Base-by-base conservation (phyloP, 768 basidiomycete species). In the Mycena pura region DNA sequence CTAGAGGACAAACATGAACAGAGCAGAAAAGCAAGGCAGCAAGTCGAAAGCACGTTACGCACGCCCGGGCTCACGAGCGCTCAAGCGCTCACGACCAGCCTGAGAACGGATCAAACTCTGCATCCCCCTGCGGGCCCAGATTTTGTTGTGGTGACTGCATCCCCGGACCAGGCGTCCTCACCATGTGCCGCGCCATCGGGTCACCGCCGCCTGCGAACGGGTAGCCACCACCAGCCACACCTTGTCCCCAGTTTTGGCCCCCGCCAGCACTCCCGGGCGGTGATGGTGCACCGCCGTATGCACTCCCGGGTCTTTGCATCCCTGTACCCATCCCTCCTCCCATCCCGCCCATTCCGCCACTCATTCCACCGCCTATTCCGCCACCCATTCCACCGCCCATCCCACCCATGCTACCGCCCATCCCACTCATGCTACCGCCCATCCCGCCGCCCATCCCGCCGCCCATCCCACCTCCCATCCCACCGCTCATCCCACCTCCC, bases 31-130 rank as follows among this genome's bases (percentile, higher is more conserved):
- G 14, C 50, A 62, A 57, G 46, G 48, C 54, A 57, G 51, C 62
- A 50, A 67, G 68, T 71, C 76, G 77, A 73, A 79, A n/a, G n/a
- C n/a, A n/a, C n/a, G n/a, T n/a, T n/a, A n/a, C n/a, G n/a, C n/a
- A n/a, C n/a, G n/a, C n/a, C n/a, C n/a, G n/a, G n/a, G n/a, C n/a
- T n/a, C n/a, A n/a, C n/a, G n/a, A n/a, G n/a, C n/a, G n/a, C n/a
- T n/a, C n/a, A n/a, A n/a, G n/a, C n/a, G n/a, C n/a, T n/a, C n/a
- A n/a, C n/a, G n/a, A n/a, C n/a, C n/a, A n/a, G n/a, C n/a, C n/a
- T n/a, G n/a, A n/a, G 71, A 87, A 85, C 62, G 86, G 73, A 63
- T 86, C 86, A 66, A 84, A 83, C 55, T 87, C 87, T 68, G 76
- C 77, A 68, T 84, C 84, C 67, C 70, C 70, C 55, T 75, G 72